Evolutionary conservation across 225 moss, liverwort and hornwort species (phyloP), one percentile per base, ranked within the genome.

Genomic region (Ulota crispa): DNA sequence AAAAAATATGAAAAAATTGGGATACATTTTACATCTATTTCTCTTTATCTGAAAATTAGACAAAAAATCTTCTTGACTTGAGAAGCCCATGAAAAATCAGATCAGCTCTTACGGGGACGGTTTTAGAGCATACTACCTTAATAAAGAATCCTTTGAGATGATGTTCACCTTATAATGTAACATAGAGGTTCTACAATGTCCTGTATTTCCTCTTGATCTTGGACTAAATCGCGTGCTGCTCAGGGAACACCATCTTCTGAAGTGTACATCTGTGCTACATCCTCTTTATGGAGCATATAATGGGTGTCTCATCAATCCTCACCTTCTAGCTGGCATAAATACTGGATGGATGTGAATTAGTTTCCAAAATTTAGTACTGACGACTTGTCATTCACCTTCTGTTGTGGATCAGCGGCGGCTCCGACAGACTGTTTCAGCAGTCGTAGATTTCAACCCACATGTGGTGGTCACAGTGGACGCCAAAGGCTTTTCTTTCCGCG

Each of bases 401-500:
- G 37, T 69, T 73, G 55, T 81, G 80, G 86, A 56, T 68, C 80
- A 99, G 98, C 82, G 83, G 68, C 94, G 96, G 41, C 85, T 96
- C 77, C 84, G 89, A 75, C 89, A 93, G 82, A 96, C 96, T 76
- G 88, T 96, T 70, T 81, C 83, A 71, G 98, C 94, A 74, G 93
- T 88, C 24, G 39, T 90, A 62, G 81, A 83, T 70, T 96, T 94
- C 85, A 81, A 93, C 66, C 98, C 98, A 39, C 86, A 94, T 78
- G 89, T 96, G 62, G 88, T 99, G 23, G 85, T 99, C 87, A 96
- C 98, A 10, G 83, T 99, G 64, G 98, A 99, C 79, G 81, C 96
- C 66, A 99, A 99, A 82, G 98, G 98, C 14, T 99, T 99, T 75
- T 99, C 91, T 32, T 99, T 96, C 60, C 95, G 96, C 72, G 86